Evolutionary conservation across 2,329 filamentous ascomycete species (phyloP).

Genomic region (Sarocladium kiliense): DNA sequence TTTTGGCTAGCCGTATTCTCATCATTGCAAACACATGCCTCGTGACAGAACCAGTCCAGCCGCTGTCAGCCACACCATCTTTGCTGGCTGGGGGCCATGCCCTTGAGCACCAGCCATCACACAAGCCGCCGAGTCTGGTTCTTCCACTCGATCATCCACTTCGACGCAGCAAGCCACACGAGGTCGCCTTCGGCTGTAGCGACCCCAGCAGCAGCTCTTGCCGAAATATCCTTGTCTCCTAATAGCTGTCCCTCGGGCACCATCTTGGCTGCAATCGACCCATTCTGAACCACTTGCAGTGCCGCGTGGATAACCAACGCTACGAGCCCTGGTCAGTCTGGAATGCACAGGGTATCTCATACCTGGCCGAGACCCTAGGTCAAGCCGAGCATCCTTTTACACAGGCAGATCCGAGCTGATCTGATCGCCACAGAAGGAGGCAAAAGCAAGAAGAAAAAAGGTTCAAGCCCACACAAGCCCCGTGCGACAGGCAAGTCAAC

Average conservation of each 20-base stretch:
- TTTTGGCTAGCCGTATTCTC: too few relatives aligned
- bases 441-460: background rate
- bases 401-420: background rate
- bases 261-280: background rate
- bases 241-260: background rate
- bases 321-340: background rate
- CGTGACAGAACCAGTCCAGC: background rate
- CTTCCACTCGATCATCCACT: background rate
- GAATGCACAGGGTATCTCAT: background rate
- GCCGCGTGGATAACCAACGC: background rate
- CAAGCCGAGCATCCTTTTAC: background rate
- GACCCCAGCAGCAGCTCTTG: background rate
- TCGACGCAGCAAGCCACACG: background rate
- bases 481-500: background rate
- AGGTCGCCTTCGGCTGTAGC: background rate
- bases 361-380: background rate
- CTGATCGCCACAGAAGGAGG: background rate
- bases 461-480: constrained; percentile 8
- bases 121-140: background rate
- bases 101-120: constrained; percentile 10
- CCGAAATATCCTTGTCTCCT: background rate
- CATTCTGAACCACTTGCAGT: background rate
- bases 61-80: constrained; percentile 2
- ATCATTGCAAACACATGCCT: background rate
- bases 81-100: constrained; percentile 4